phyloP scores from a whole-genome alignment of 2,329 filamentous ascomycete genomes.

The Colletotrichum horii region DNA sequence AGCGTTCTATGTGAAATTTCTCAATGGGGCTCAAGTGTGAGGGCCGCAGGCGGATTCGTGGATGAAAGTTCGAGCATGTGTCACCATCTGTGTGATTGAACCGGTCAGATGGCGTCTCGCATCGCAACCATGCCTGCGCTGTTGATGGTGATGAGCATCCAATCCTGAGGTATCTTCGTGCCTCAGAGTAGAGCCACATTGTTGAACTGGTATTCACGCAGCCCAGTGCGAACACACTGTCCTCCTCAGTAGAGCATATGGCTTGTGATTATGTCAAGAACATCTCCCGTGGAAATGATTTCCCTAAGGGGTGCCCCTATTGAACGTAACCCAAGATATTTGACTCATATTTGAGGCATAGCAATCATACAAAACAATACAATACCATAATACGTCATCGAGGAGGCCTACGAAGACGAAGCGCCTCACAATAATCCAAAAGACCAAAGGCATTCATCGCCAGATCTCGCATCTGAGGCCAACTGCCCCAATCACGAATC shows the following conservation, averaged over 20 bases:
- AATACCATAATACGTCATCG: background rate
- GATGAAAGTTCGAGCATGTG: background rate
- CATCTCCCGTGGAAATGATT: accelerated
- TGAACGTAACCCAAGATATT: accelerated
- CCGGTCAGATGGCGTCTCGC: accelerated
- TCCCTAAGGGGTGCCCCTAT: background rate
- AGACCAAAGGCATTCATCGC: background rate
- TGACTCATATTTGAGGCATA: background rate
- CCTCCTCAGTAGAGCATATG: background rate
- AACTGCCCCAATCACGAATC: accelerated
- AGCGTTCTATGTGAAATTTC: background rate
- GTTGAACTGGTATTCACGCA: background rate
- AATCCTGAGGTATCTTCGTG: background rate
- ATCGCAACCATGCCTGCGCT: accelerated
- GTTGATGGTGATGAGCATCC: background rate
- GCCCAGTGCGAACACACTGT: background rate
- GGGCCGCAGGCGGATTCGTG: background rate
- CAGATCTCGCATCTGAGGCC: background rate
- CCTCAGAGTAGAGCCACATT: background rate
- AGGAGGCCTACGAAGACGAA: background rate
- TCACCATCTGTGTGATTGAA: background rate
- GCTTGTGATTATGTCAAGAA: background rate
- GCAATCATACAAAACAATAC: background rate
- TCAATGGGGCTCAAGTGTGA: background rate
- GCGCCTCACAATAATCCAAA: background rate